Evolutionary conservation across 345 rosid species (phyloP).

Genomic region (Noccaea caerulescens): DNA sequence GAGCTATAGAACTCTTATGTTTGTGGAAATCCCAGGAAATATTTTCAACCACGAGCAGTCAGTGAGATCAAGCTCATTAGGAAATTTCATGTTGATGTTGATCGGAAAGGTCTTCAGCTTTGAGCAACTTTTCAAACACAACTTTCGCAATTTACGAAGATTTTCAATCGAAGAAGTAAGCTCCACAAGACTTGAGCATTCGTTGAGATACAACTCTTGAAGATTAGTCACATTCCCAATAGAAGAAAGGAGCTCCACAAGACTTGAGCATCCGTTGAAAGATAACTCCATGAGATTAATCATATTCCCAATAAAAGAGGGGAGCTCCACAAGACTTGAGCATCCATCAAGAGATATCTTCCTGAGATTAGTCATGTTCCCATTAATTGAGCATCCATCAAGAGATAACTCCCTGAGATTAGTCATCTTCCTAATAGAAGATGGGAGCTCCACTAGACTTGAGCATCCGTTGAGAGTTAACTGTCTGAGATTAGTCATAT

Average conservation of each 20-base stretch:
- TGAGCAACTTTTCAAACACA: neutral
- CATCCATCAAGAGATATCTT: too few relatives aligned
- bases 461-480: neutral
- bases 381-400: too few relatives aligned
- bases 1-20: neutral
- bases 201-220: neutral
- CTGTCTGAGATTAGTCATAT: neutral
- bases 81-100: conserved; percentile 5
- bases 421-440: too few relatives aligned
- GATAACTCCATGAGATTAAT: neutral
- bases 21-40: conserved; percentile 16
- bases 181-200: neutral
- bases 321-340: too few relatives aligned
- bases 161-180: conserved; percentile 6
- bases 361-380: too few relatives aligned
- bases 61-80: neutral
- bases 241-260: neutral
- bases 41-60: conserved; percentile 15
- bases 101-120: conserved; percentile 3
- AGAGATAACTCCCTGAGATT: too few relatives aligned
- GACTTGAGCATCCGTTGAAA: neutral
- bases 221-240: neutral
- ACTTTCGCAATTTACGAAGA: neutral
- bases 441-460: too few relatives aligned
- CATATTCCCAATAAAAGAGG: too few relatives aligned